Conservation (phyloP, 2,329 filamentous ascomycete genomes). For the Pseudonectria foliicola region DNA sequence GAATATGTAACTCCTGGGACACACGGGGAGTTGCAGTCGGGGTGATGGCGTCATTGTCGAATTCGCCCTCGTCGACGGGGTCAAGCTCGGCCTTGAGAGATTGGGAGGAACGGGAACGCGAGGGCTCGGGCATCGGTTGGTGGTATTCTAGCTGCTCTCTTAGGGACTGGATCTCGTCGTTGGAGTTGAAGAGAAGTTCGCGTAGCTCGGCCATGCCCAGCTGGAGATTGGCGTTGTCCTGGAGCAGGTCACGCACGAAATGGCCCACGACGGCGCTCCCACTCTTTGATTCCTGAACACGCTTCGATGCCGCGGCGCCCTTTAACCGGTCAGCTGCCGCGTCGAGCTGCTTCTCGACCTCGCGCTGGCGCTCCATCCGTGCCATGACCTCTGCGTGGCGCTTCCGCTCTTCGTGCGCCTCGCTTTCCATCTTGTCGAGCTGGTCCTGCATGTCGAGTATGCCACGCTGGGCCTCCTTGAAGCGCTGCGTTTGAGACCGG, state of each 20-base stretch:
- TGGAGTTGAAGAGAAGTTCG: slow-evolving; percentile 84
- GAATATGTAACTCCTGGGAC: slow-evolving; percentile 79
- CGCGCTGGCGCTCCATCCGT: slow-evolving; percentile 76
- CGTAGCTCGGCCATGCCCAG: slow-evolving; percentile 84
- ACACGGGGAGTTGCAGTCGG: slow-evolving; percentile 16
- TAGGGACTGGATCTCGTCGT: slow-evolving; percentile 85
- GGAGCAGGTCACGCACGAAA: slow-evolving; percentile 90
- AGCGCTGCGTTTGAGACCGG: slow-evolving; percentile 70
- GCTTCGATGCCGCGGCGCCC: slow-evolving; percentile 66
- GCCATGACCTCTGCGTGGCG: slow-evolving; percentile 73
- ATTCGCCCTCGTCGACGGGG: slow-evolving; percentile 28
- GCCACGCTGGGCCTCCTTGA: slow-evolving; percentile 76
- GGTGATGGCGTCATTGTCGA: too few relatives aligned
- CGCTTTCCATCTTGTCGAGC: slow-evolving; percentile 79
- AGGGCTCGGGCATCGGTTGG: slow-evolving; percentile 52
- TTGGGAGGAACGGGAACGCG: slow-evolving; percentile 34
- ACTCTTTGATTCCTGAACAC: slow-evolving; percentile 50
- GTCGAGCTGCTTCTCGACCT: slow-evolving; percentile 74
- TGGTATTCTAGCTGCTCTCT: slow-evolving; percentile 76
- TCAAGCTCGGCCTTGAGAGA: slow-evolving; percentile 69
- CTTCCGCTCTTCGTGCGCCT: slow-evolving; percentile 71
- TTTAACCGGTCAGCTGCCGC: slow-evolving; percentile 74
- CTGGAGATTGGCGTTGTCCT: slow-evolving; percentile 92
- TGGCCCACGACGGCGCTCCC: slow-evolving; percentile 76
- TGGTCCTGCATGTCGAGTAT: slow-evolving; percentile 77